Evolutionary conservation across 805 yeast genomes (phyloP).

Genomic region (Hanseniaspora hatyaiensis): DNA sequence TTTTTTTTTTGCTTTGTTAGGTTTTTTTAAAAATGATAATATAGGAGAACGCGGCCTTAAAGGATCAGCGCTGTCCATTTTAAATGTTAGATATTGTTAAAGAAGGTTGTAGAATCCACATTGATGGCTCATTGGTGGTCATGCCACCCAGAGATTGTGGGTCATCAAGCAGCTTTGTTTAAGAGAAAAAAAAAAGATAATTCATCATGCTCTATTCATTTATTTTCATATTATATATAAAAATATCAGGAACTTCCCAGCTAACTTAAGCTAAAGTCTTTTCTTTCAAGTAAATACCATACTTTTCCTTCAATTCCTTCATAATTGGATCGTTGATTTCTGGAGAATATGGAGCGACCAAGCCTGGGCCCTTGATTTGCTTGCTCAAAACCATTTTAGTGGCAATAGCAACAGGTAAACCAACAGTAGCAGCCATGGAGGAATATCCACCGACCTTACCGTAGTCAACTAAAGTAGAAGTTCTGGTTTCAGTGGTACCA

Average conservation of each 20-base stretch:
- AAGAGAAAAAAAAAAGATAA: too few species aligned
- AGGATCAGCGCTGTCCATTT: too few species aligned
- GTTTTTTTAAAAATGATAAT: not conserved
- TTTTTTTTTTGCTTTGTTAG: not conserved
- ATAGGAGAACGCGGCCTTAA: too few species aligned
- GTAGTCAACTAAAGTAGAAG: constrained; percentile 88
- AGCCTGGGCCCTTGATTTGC: constrained; percentile 63
- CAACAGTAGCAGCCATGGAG: constrained; percentile 96
- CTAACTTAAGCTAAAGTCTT: constrained; percentile 52
- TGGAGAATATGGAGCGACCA: constrained; percentile 85
- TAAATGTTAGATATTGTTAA: too few species aligned
- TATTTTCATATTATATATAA: too few species aligned
- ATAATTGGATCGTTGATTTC: constrained; percentile 84
- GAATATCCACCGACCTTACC: constrained; percentile 85
- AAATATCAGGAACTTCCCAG: too few species aligned
- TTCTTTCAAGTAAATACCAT: constrained; percentile 78
- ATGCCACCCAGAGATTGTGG: too few species aligned
- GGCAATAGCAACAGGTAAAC: constrained; percentile 98
- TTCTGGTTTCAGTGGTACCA: constrained; percentile 81
- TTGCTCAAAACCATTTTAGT: constrained; percentile 76
- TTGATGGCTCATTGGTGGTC: too few species aligned
- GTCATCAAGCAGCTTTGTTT: too few species aligned
- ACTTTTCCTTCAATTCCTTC: constrained; percentile 80
- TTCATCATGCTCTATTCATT: too few species aligned
- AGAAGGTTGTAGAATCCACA: too few species aligned